Conservation (phyloP, 306 rosid genomes). For the Corylus avellana region DNA sequence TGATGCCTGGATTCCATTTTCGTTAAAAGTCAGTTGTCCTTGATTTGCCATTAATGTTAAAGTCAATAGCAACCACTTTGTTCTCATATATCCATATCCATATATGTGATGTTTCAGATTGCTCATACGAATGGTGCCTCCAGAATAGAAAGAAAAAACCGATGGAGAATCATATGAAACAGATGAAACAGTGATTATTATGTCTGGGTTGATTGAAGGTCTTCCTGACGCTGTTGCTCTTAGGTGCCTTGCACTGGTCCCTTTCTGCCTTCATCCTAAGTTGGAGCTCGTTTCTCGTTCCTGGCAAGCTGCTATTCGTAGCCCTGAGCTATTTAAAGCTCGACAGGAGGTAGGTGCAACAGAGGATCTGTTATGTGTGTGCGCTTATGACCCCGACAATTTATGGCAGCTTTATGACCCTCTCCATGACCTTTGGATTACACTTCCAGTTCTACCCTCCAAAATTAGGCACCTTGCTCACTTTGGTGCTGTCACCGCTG, state of each 20-base stretch:
- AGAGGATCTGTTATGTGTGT: constrained; percentile 82
- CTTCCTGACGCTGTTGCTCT: constrained; percentile 92
- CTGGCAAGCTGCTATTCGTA: constrained; percentile 82
- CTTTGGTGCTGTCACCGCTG: constrained; percentile 81
- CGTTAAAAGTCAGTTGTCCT: background rate
- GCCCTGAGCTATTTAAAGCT: constrained; percentile 74
- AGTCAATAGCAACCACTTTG: background rate
- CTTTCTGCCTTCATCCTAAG: constrained; percentile 81
- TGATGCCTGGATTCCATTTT: constrained; percentile 1
- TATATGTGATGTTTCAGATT: constrained; percentile 29
- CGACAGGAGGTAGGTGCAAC: constrained; percentile 79
- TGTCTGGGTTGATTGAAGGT: constrained; percentile 94
- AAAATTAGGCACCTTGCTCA: constrained; percentile 82
- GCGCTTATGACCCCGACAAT: constrained; percentile 94
- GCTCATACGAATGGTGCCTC: constrained; percentile 36
- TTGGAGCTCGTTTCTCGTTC: constrained; percentile 86
- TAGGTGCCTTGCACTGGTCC: constrained; percentile 93
- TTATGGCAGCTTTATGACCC: constrained; percentile 96
- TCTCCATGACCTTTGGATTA: constrained; percentile 82
- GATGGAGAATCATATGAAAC: constrained; percentile 35
- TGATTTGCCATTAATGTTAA: background rate
- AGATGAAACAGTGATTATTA: constrained; percentile 57
- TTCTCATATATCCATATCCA: background rate
- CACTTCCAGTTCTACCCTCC: constrained; percentile 94
- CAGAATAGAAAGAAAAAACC: constrained; percentile 20